phyloP scores from a whole-genome alignment of 179 eudicot species.

The Nepenthes alata region DNA sequence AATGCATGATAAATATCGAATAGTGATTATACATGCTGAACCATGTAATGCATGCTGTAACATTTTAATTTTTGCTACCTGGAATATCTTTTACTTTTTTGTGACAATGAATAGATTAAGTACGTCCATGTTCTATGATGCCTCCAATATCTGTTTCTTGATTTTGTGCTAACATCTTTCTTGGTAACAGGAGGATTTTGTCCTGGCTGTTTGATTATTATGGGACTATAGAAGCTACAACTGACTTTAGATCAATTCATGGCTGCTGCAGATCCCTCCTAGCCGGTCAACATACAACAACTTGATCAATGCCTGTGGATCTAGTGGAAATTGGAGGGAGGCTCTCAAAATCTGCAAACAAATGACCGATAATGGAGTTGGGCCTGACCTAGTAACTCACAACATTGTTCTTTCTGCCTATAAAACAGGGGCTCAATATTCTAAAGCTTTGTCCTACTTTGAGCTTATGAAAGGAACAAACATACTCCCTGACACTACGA shows the following conservation, averaged over 20 bases:
- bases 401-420: conserved; percentile 83
- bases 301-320: conserved; percentile 94
- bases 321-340: conserved; percentile 95
- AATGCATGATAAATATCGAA: no score
- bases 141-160: background rate
- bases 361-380: conserved; percentile 97
- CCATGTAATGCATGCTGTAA: no score
- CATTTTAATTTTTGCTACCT: no score
- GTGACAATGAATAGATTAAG: background rate
- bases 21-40: no score
- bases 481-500: conserved; percentile 70
- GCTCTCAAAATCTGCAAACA: conserved; percentile 78
- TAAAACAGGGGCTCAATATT: conserved; percentile 75
- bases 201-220: no score
- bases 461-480: conserved; percentile 87
- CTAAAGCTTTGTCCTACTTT: conserved; percentile 83
- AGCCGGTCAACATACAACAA: conserved; percentile 84
- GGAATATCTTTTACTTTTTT: background rate
- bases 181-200: no score
- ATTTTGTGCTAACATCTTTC: no score
- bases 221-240: background rate
- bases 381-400: conserved; percentile 94
- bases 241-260: conserved; percentile 6
- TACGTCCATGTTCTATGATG: background rate
- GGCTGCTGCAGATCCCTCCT: conserved; percentile 72